Percentiles rank a stretch among this genome's conserved stretches.
These are phyloP conservation scores for Pythium pectinolyticum DNA, from an alignment of 352 stramenopile species.

Conservation along the genomic window DNA sequence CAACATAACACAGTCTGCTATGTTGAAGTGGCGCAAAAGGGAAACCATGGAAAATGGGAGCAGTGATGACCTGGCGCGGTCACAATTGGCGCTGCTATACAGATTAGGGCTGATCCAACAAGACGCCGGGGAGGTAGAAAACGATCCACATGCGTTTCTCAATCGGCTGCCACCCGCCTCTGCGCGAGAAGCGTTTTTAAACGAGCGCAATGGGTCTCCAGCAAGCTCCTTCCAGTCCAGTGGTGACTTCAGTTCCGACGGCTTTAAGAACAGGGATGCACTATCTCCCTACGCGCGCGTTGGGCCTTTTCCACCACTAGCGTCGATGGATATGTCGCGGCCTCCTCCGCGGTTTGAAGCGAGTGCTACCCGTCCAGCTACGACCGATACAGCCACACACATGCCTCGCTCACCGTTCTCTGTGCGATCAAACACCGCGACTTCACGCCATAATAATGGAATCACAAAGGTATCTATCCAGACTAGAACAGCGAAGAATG, in stretches of 20 bases:
- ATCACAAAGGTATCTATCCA: too few relatives aligned
- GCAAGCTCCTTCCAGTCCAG: conserved; percentile 13
- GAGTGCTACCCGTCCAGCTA: too few relatives aligned
- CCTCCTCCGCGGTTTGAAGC: background rate
- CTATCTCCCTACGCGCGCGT: conserved; percentile 6
- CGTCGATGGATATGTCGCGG: background rate
- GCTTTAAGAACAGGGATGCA: background rate
- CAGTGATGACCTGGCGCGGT: conserved; percentile 38
- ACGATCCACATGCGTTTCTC: conserved; percentile 31
- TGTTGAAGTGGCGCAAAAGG: background rate
- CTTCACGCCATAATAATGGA: too few relatives aligned
- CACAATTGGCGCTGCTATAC: conserved; percentile 56
- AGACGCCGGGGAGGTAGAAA: conserved; percentile 25
- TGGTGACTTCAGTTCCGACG: conserved; percentile 10
- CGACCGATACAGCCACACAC: too few relatives aligned
- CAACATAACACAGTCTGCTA: too few relatives aligned
- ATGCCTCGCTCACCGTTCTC: too few relatives aligned
- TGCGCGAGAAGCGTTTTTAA: background rate
- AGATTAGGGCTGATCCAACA: conserved; percentile 48
- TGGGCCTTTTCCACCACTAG: background rate
- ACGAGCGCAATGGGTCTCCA: background rate
- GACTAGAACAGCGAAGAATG: background rate
- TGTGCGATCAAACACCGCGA: too few relatives aligned
- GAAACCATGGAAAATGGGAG: conserved; percentile 22
- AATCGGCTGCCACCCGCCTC: conserved; percentile 21